Percentiles rank a stretch among this genome's conserved stretches.
These are phyloP conservation scores for Verbascum thapsus DNA, from an alignment of 257 asterid genomes.

Conservation along the genomic window DNA sequence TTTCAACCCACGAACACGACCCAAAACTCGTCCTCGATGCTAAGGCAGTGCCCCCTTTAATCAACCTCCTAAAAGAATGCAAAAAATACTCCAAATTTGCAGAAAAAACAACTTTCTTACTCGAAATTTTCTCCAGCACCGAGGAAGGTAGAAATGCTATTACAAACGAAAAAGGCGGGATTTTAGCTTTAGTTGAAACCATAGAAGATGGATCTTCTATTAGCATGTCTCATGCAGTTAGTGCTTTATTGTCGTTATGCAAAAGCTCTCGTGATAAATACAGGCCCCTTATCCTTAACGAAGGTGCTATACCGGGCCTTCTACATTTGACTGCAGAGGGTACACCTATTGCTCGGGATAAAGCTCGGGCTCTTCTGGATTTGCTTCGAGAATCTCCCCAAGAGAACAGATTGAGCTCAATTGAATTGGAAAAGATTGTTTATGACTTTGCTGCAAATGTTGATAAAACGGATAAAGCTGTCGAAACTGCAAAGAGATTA, in stretches of 20 bases:
- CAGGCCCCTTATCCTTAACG: conserved; percentile 73
- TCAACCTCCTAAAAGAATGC: conserved; percentile 76
- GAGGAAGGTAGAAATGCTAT: conserved; percentile 76
- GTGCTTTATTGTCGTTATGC: conserved; percentile 66
- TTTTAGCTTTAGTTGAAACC: conserved; percentile 74
- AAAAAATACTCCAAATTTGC: conserved; percentile 85
- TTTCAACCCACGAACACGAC: conserved; percentile 56
- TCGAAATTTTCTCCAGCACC: conserved; percentile 62
- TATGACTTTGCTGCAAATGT: conserved; percentile 68
- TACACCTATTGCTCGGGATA: conserved; percentile 64
- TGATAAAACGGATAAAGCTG: conserved; percentile 71
- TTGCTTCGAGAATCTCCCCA: conserved; percentile 66
- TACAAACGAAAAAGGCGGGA: conserved; percentile 58
- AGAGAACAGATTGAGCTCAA: conserved; percentile 52
- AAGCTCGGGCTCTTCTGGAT: conserved; percentile 74
- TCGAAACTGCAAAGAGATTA: conserved; percentile 77
- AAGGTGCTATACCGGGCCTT: conserved; percentile 92
- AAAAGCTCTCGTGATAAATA: conserved; percentile 71
- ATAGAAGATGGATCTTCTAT: conserved; percentile 82
- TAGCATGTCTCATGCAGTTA: conserved; percentile 81
- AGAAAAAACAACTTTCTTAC: conserved; percentile 74
- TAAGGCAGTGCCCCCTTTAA: conserved; percentile 66
- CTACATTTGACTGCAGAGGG: conserved; percentile 86
- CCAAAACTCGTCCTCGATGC: conserved; percentile 59
- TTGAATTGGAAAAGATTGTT: conserved; percentile 70